Percentiles rank a stretch among this genome's conserved stretches.
Evolutionary conservation across 257 asterid species (phyloP).

Genomic region (Nicotiana benthamiana): DNA sequence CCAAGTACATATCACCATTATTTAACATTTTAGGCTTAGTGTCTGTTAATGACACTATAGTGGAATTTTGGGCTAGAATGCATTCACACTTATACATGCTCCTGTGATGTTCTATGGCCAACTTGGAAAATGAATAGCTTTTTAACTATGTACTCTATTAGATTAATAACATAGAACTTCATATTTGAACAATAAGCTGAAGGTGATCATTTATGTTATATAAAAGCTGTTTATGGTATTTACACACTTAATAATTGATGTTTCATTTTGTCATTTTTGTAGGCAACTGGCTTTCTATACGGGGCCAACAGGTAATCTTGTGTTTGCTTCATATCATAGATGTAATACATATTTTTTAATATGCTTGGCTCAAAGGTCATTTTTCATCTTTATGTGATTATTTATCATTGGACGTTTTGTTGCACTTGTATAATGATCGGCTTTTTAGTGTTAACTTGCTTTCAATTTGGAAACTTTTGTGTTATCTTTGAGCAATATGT

Average conservation of each 20-base stretch:
- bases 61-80: neutral
- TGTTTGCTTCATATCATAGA: constrained; percentile 9
- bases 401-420: neutral
- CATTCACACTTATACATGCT: neutral
- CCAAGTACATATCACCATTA: neutral
- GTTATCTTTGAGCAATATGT: neutral
- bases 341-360: neutral
- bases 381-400: neutral
- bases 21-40: neutral
- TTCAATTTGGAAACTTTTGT: neutral
- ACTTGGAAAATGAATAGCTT: neutral
- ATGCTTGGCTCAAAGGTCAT: neutral
- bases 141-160: neutral
- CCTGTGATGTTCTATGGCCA: neutral
- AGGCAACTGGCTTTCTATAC: constrained; percentile 79
- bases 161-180: neutral
- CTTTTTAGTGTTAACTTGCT: neutral
- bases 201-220: neutral
- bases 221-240: neutral
- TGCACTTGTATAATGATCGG: neutral
- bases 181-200: neutral
- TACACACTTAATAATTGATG: neutral
- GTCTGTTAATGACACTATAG: neutral
- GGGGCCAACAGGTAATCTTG: constrained; percentile 60
- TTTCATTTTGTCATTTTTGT: constrained; percentile 16